phyloP scores from a whole-genome alignment of 768 basidiomycete species.

The Brasilioporus rufonigricans region DNA sequence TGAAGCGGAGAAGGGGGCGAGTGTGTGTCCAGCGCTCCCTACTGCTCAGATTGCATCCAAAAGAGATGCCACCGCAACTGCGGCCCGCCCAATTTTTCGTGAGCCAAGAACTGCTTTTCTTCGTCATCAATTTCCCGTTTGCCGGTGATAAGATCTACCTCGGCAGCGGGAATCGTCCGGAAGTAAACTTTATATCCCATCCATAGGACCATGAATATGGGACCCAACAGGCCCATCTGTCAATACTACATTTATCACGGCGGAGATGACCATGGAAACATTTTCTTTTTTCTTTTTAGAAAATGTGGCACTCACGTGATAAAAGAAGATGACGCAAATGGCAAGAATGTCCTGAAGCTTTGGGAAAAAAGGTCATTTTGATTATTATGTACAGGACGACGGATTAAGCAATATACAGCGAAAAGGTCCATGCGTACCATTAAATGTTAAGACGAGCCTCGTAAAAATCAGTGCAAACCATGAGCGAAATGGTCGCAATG shows the following conservation, averaged over 20 bases:
- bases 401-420: constrained; percentile 7
- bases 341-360: constrained; percentile 20
- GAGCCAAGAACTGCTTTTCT: constrained; percentile 48
- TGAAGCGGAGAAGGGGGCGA: background rate
- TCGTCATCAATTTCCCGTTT: constrained; percentile 61
- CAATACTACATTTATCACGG: constrained; percentile 9
- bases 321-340: constrained; percentile 54
- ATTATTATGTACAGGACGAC: constrained; percentile 7
- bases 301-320: constrained; percentile 47
- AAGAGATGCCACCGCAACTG: constrained; percentile 1
- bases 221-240: constrained; percentile 8
- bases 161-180: constrained; percentile 34
- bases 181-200: constrained; percentile 26
- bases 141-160: constrained; percentile 62
- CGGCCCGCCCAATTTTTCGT: constrained; percentile 43
- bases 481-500: constrained; percentile 61
- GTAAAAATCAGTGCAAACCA: constrained; percentile 58
- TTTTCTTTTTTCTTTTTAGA: constrained; percentile 1
- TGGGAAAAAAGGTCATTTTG: constrained; percentile 7
- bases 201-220: constrained; percentile 13
- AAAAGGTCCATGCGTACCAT: constrained; percentile 34
- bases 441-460: constrained; percentile 54
- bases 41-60: background rate
- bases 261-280: constrained; percentile 28
- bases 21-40: background rate